A percentile compares a stretch with the other conserved stretches of the same genome.
phyloP scores from a whole-genome alignment of 345 rosid genomes.

The Camelina hispida region DNA sequence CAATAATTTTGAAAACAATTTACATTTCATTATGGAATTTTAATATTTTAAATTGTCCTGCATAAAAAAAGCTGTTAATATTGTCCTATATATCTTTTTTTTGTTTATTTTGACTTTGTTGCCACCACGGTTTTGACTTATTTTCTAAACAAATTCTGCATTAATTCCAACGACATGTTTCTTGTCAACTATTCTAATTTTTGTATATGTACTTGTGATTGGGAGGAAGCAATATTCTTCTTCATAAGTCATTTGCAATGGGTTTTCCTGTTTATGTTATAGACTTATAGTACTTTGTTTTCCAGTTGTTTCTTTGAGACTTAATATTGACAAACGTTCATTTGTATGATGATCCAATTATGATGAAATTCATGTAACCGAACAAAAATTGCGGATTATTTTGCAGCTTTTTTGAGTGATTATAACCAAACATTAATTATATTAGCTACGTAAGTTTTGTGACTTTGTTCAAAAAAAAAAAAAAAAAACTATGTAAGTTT shows the following conservation, averaged over 20 bases:
- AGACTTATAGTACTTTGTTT: neutral
- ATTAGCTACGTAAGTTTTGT: no score
- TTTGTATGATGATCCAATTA: neutral
- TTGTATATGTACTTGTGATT: no score
- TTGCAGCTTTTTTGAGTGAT: no score
- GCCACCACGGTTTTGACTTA: slow-evolving; percentile 15
- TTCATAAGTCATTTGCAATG: neutral
- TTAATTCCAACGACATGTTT: neutral
- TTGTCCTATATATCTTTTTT: slow-evolving; percentile 30
- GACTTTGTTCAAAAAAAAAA: no score
- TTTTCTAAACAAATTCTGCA: neutral
- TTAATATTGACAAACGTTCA: neutral
- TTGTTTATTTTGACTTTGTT: slow-evolving; percentile 27
- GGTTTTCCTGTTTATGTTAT: neutral
- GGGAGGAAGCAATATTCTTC: neutral
- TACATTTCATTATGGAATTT: neutral
- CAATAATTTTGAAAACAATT: no score
- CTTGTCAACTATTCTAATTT: no score
- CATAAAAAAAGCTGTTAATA: slow-evolving; percentile 28
- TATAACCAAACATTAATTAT: no score
- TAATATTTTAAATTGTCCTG: neutral
- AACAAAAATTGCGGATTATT: no score
- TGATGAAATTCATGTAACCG: no score
- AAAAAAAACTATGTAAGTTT: no score
- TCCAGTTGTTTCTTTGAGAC: neutral